phyloP scores from a whole-genome alignment of 352 stramenopile species.

The Globisporangium takayamanum region DNA sequence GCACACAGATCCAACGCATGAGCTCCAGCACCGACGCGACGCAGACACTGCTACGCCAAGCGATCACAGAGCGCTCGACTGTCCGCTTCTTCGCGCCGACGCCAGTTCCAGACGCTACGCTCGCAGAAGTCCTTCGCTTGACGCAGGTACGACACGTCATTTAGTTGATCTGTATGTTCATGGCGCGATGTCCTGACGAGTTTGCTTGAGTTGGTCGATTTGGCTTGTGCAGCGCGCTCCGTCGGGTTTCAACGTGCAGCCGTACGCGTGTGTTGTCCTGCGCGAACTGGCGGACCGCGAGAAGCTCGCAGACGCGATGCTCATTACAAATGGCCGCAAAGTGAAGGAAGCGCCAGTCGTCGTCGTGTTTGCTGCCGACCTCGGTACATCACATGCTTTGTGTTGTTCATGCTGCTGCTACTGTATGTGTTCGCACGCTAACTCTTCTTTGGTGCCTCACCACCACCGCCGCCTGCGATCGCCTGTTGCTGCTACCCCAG shows the following conservation, averaged over 20 bases:
- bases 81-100: constrained; percentile 12
- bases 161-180: background rate
- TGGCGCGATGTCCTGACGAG: background rate
- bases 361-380: constrained; percentile 74
- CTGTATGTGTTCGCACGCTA: background rate
- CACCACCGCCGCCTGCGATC: background rate
- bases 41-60: constrained; percentile 6
- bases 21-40: too few relatives aligned
- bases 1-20: too few relatives aligned
- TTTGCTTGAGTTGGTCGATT: too few relatives aligned
- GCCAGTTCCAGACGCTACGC: constrained; percentile 41
- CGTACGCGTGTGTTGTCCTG: constrained; percentile 74
- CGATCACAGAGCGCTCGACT: constrained; percentile 7
- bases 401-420: background rate
- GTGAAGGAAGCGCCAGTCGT: constrained; percentile 73
- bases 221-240: constrained; percentile 38
- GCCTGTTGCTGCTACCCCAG: constrained; percentile 15
- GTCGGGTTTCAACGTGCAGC: constrained; percentile 77
- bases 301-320: constrained; percentile 65
- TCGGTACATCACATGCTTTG: constrained; percentile 23
- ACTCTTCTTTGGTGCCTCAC: background rate
- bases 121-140: constrained; percentile 56
- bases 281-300: constrained; percentile 63
- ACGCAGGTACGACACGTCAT: constrained; percentile 35
- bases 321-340: constrained; percentile 64